phyloP scores from a whole-genome alignment of 2,329 filamentous ascomycete species.

The Cytospora leucostoma region DNA sequence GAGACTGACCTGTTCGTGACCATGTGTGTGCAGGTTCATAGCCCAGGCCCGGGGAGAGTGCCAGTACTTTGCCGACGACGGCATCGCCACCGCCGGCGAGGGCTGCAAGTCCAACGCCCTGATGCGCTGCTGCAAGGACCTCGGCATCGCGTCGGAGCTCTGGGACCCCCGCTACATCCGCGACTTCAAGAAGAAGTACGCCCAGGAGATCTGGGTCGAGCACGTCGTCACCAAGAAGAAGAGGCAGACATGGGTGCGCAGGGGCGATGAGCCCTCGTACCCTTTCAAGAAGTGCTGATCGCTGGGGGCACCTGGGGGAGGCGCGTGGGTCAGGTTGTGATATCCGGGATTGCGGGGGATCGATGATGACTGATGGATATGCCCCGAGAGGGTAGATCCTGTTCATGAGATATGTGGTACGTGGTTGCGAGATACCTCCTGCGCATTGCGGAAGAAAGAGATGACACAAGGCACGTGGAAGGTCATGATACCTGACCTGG shows the following conservation, averaged over 20 bases:
- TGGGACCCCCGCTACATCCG: conserved; percentile 95
- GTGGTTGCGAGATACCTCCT: conserved; percentile 3
- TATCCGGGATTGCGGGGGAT: background rate
- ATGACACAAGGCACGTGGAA: background rate
- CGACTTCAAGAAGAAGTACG: conserved; percentile 73
- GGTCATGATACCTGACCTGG: background rate
- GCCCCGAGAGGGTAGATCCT: background rate
- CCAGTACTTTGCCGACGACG: conserved; percentile 82
- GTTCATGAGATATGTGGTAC: background rate
- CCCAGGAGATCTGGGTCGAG: conserved; percentile 86
- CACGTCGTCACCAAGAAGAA: conserved; percentile 84
- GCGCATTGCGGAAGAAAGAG: background rate
- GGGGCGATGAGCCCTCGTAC: conserved; percentile 73
- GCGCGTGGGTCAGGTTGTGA: background rate
- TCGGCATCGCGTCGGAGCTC: conserved; percentile 90
- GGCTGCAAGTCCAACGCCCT: conserved; percentile 97
- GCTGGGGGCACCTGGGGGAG: background rate
- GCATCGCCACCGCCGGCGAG: conserved; percentile 91
- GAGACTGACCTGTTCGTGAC: background rate
- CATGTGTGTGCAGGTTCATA: conserved; percentile 66
- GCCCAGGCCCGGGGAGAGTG: conserved; percentile 93
- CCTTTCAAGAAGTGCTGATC: conserved; percentile 50
- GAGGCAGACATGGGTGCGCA: conserved; percentile 82
- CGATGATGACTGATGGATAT: no score
- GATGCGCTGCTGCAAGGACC: conserved; percentile 97